Evolutionary conservation across 345 rosid species (phyloP).

Genomic region (thale cress (Arabidopsis thaliana)): DNA sequence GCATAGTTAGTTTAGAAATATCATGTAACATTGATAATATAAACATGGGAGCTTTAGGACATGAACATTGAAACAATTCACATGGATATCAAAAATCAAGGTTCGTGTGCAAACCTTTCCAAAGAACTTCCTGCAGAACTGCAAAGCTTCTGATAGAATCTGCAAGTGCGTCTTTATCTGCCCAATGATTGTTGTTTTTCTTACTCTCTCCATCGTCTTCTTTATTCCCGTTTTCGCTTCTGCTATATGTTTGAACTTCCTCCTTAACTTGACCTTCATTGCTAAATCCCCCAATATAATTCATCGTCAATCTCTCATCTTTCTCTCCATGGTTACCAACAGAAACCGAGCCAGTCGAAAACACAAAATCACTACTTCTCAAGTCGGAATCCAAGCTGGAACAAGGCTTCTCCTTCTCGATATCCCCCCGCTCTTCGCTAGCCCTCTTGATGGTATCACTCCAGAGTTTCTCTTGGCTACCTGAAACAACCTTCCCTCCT

Average conservation of each 20-base stretch:
- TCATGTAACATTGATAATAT: background rate
- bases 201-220: slow-evolving; percentile 47
- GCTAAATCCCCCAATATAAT: slow-evolving; percentile 59
- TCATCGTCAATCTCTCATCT: slow-evolving; percentile 52
- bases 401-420: slow-evolving; percentile 74
- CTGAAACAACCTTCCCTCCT: slow-evolving; percentile 53
- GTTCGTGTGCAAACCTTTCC: slow-evolving; percentile 56
- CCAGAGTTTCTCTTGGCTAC: slow-evolving; percentile 46
- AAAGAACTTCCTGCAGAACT: slow-evolving; percentile 71
- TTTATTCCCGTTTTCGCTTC: slow-evolving; percentile 52
- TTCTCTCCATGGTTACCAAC: slow-evolving; percentile 58
- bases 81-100: background rate
- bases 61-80: background rate
- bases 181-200: slow-evolving; percentile 35
- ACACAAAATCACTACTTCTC: slow-evolving; percentile 80
- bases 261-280: slow-evolving; percentile 51
- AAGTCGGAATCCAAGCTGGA: slow-evolving; percentile 91
- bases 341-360: slow-evolving; percentile 60
- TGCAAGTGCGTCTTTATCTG: slow-evolving; percentile 61
- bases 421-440: slow-evolving; percentile 74
- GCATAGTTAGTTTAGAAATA: slow-evolving; percentile 24
- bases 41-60: background rate
- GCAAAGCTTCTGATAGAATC: slow-evolving; percentile 62
- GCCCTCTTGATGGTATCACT: slow-evolving; percentile 71
- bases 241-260: slow-evolving; percentile 53